Conservation (phyloP, 352 stramenopile genomes). For the Ochromonadaceae sp. region DNA sequence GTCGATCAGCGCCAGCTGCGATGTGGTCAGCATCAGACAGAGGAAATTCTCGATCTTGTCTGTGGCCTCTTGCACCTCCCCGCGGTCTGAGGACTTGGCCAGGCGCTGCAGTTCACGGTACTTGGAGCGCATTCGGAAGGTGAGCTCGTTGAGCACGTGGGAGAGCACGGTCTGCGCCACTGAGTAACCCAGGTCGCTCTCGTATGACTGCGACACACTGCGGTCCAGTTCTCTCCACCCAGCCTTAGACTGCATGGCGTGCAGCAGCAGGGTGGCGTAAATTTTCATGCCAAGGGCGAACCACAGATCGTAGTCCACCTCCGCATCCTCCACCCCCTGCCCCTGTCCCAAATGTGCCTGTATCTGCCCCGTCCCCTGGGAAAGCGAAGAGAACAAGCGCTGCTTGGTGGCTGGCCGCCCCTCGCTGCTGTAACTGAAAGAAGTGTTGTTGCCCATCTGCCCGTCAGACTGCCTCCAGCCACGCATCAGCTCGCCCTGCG, state of each 20-base stretch:
- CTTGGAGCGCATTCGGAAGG: slow-evolving; percentile 1
- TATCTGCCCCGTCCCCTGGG: too few species aligned
- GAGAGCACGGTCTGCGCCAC: not conserved
- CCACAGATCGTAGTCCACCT: slow-evolving; percentile 1
- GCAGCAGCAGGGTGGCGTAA: slow-evolving; percentile 9
- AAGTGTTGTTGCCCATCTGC: too few species aligned
- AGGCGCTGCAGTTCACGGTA: slow-evolving; percentile 6
- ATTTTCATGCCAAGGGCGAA: slow-evolving; percentile 18
- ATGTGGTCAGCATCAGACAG: not conserved
- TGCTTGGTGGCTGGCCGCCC: too few species aligned
- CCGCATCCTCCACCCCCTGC: too few species aligned
- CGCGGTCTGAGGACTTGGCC: not conserved
- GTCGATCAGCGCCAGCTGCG: slow-evolving; percentile 1
- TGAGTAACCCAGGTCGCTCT: not conserved
- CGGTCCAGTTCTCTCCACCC: slow-evolving; percentile 11
- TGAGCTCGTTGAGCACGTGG: slow-evolving; percentile 14
- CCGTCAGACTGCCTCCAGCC: too few species aligned
- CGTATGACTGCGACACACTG: not conserved
- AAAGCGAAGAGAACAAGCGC: too few species aligned
- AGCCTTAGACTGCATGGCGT: not conserved
- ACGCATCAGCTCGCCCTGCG: too few species aligned
- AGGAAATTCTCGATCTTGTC: slow-evolving; percentile 10
- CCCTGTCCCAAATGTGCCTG: too few species aligned
- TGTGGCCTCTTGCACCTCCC: not conserved
- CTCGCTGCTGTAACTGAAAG: too few species aligned